phyloP scores from a whole-genome alignment of 1,284 basidiomycete genomes.

The Cerrena zonata region DNA sequence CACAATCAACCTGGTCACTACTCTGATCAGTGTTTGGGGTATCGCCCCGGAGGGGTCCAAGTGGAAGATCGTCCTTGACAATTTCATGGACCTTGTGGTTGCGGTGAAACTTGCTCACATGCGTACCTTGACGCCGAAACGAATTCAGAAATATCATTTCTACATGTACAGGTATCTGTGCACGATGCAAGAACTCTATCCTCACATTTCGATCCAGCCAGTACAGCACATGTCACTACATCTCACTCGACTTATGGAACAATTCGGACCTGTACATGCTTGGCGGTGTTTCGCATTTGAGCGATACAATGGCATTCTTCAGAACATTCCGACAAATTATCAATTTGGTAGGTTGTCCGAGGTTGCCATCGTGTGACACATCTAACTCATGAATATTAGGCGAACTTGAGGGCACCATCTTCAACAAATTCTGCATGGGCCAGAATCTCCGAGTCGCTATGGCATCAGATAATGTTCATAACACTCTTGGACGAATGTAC shows the following conservation, averaged over 20 bases:
- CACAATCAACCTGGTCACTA: conserved; percentile 18
- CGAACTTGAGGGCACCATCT: not conserved
- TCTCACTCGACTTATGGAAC: conserved; percentile 15
- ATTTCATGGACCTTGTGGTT: too few relatives aligned
- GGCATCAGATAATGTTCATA: not conserved
- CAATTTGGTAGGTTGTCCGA: not conserved
- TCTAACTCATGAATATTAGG: not conserved
- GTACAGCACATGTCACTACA: conserved; percentile 25
- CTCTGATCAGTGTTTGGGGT: conserved; percentile 17
- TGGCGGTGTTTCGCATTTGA: conserved; percentile 25
- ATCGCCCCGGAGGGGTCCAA: not conserved
- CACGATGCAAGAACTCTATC: conserved; percentile 11
- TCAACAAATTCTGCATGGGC: conserved; percentile 4
- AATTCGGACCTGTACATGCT: conserved; percentile 22
- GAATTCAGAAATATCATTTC: conserved; percentile 8
- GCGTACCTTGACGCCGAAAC: conserved; percentile 6
- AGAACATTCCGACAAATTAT: conserved; percentile 9
- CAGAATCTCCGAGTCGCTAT: conserved; percentile 1
- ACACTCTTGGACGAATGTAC: not conserved
- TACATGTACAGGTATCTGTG: conserved; percentile 16
- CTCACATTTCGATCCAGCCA: conserved; percentile 7
- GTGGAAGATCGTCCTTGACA: too few relatives aligned
- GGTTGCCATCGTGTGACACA: not conserved
- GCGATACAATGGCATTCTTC: conserved; percentile 14
- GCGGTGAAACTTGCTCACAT: conserved; percentile 16